Evolutionary conservation across 1,139 yeast genomes (phyloP), one percentile per base, ranked within the genome.

Genomic region (Yamadazyma diospyri): DNA sequence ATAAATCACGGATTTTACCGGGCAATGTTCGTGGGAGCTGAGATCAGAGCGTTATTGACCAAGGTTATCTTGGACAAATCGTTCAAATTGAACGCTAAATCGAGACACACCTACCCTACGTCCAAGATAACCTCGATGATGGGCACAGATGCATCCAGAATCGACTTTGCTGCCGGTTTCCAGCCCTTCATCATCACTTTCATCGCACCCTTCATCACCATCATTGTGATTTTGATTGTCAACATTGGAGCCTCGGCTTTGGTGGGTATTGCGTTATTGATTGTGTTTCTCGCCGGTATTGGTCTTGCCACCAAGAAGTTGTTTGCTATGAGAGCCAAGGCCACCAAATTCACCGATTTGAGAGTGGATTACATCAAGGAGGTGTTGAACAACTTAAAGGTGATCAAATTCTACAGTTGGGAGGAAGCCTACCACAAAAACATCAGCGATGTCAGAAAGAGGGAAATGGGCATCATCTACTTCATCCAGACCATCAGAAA

Each of bases 31-130:
- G 43, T 52, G 17, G 95, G 94, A 42, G 81, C 81, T 8, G 78
- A 79, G 48, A 72, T 72, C 15, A 77, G 80, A 48, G 75, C 86
- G 1, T 72, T 82, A 2, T 54, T 86, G 29, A 79, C 81, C 5
- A 80, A 81, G 39, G 79, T 83, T 2, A 59, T 85, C n/a, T 62
- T 84, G 41, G 71, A 72, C 38, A 87, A 87, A 52, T 70, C 89
- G 10, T 71, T 84, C 43, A 66, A 56, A 32, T 69, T 87, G 9
- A 72, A 76, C 41, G 72, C 78, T 11, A 65, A 68, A 37, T 72
- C 89, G 3, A 71, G 73, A 36, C 74, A 74, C 45, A 59, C 64
- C 37, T 84, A 59, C 50, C 76, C 94, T 0, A 65, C 76, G 13
- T 83, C 94, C 35, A 75, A 72, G 41, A 70, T 87, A 36, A 84